These are phyloP conservation scores for Gossypium arboreum DNA, from an alignment of 345 rosid genomes.

Conservation along the genomic window DNA sequence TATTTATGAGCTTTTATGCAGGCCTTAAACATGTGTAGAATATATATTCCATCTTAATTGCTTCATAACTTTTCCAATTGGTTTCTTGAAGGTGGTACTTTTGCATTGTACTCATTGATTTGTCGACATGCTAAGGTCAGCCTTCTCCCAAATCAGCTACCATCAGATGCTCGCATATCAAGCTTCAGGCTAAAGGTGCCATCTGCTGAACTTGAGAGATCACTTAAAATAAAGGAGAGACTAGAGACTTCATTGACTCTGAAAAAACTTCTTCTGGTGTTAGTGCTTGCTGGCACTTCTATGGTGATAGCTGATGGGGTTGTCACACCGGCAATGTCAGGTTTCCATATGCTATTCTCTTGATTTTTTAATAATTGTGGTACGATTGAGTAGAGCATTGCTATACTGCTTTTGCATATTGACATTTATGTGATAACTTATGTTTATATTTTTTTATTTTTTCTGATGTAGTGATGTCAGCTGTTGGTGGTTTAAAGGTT, in stretches of 20 bases:
- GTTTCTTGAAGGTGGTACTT: slow-evolving; percentile 75
- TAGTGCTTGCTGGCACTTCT: slow-evolving; percentile 96
- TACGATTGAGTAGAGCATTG: background rate
- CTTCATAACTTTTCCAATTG: slow-evolving; percentile 2
- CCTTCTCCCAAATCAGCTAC: slow-evolving; percentile 95
- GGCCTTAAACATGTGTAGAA: background rate
- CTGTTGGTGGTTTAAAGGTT: slow-evolving; percentile 94
- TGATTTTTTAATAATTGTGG: background rate
- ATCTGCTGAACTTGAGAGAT: slow-evolving; percentile 95
- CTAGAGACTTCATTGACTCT: slow-evolving; percentile 73
- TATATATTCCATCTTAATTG: background rate
- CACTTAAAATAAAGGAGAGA: slow-evolving; percentile 86
- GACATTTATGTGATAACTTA: background rate
- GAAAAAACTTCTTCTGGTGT: slow-evolving; percentile 73
- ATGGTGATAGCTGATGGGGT: slow-evolving; percentile 99
- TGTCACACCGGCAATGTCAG: slow-evolving; percentile 99
- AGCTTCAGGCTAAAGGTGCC: slow-evolving; percentile 97
- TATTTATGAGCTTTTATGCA: background rate
- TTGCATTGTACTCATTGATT: slow-evolving; percentile 92
- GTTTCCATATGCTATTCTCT: slow-evolving; percentile 37
- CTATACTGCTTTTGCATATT: slow-evolving; percentile 6
- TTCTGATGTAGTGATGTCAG: slow-evolving; percentile 76
- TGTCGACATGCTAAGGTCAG: slow-evolving; percentile 97
- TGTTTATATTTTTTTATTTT: slow-evolving; percentile 3
- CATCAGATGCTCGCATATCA: slow-evolving; percentile 92